Percentiles rank a stretch among this genome's conserved stretches.
Evolutionary conservation across 2,329 filamentous ascomycete species (phyloP).

Genomic region (Colletotrichum sp.): DNA sequence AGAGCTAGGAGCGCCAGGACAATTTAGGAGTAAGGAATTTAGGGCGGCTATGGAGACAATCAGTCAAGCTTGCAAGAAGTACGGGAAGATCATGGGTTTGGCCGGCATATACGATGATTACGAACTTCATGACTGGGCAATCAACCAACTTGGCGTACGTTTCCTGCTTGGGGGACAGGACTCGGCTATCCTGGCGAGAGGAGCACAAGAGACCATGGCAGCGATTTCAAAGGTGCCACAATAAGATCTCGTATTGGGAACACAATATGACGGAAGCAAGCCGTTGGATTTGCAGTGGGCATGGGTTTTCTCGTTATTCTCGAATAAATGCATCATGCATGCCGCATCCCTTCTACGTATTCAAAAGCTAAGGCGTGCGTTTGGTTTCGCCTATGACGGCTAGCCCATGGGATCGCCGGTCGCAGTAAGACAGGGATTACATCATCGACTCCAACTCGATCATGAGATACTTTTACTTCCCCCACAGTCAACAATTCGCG

Average conservation of each 20-base stretch:
- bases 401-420: neutral
- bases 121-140: conserved; percentile 22
- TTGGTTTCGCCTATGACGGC: neutral
- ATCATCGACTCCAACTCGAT: neutral
- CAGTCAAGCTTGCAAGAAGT: conserved; percentile 20
- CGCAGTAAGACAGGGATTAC: neutral
- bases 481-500: neutral
- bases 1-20: conserved; percentile 26
- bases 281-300: neutral
- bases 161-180: conserved; percentile 24
- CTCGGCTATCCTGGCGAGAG: conserved; percentile 12
- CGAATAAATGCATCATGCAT: neutral
- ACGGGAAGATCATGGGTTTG: conserved; percentile 27
- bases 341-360: neutral
- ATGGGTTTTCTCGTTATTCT: neutral
- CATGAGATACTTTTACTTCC: neutral
- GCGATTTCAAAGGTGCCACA: neutral
- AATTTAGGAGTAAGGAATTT: conserved; percentile 24
- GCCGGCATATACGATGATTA: conserved; percentile 26
- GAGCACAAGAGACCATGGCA: neutral
- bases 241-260: neutral
- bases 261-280: neutral
- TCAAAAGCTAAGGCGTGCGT: neutral
- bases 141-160: conserved; percentile 20
- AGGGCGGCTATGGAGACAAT: conserved; percentile 20